Conservation (phyloP, 2,329 filamentous ascomycete genomes). For the Clarireedia homoeocarpa region DNA sequence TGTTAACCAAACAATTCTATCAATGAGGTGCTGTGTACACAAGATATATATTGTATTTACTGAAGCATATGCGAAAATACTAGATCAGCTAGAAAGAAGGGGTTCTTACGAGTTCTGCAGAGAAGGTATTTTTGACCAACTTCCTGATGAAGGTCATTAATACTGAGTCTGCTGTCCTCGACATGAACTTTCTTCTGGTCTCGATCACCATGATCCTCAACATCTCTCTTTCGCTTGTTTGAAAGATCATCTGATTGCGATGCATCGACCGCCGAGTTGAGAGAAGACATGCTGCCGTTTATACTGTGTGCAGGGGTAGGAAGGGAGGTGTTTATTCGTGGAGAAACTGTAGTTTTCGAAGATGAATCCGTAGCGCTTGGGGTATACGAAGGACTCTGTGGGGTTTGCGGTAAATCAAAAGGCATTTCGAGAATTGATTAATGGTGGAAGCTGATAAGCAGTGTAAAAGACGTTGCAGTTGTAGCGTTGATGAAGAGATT, state of each 20-base stretch:
- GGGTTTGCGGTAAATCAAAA: slow-evolving; percentile 56
- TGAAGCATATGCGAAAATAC: slow-evolving; percentile 9
- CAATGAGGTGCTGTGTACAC: slow-evolving; percentile 16
- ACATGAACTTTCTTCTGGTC: slow-evolving; percentile 55
- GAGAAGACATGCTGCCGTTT: slow-evolving; percentile 39
- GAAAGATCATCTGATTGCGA: slow-evolving; percentile 41
- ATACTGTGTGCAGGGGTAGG: slow-evolving; percentile 58
- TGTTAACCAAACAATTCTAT: slow-evolving; percentile 29
- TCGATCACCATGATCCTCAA: slow-evolving; percentile 48
- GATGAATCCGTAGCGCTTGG: slow-evolving; percentile 38
- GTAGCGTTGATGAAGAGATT: background rate
- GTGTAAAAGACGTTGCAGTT: background rate
- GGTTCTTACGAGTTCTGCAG: slow-evolving; percentile 59
- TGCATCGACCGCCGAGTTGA: slow-evolving; percentile 17
- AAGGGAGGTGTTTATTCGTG: slow-evolving; percentile 36
- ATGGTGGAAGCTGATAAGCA: background rate
- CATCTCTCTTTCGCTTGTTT: slow-evolving; percentile 54
- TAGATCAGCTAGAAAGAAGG: slow-evolving; percentile 32
- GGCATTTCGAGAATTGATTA: slow-evolving; percentile 39
- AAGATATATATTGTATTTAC: slow-evolving; percentile 10
- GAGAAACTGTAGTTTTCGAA: slow-evolving; percentile 43
- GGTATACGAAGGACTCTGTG: slow-evolving; percentile 57
- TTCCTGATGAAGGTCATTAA: slow-evolving; percentile 58
- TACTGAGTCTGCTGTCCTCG: slow-evolving; percentile 52
- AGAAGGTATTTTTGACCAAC: slow-evolving; percentile 61